These are phyloP conservation scores for Clarkia xantiana DNA, from an alignment of 345 rosid species.

Conservation along the genomic window DNA sequence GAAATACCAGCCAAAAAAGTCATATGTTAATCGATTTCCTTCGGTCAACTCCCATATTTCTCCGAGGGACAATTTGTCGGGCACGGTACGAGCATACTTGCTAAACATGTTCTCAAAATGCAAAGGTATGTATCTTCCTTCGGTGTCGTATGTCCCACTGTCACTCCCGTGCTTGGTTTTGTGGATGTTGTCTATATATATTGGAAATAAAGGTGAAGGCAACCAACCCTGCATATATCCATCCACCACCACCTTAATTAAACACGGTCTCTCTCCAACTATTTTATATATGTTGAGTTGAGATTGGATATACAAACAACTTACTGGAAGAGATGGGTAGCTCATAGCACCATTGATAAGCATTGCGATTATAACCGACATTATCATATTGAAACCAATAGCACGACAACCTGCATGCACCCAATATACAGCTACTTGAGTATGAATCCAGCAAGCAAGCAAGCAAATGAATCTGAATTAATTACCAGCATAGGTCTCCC, in stretches of 20 bases:
- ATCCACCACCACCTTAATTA: too few species aligned
- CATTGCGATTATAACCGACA: conserved; percentile 30
- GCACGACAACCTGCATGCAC: conserved; percentile 33
- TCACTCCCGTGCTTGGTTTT: conserved; percentile 69
- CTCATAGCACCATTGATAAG: conserved; percentile 35
- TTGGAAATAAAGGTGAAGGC: conserved; percentile 61
- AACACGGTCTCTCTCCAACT: too few species aligned
- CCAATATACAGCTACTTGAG: not conserved
- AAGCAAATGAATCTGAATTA: not conserved
- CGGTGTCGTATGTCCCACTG: conserved; percentile 46
- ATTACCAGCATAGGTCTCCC: conserved; percentile 85
- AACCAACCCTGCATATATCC: conserved; percentile 50
- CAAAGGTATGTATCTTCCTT: conserved; percentile 64
- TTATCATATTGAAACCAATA: conserved; percentile 52
- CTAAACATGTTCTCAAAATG: conserved; percentile 56
- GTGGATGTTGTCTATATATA: conserved; percentile 62
- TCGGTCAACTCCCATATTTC: conserved; percentile 81
- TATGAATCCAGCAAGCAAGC: not conserved
- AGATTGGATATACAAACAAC: not conserved
- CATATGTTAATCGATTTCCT: conserved; percentile 41
- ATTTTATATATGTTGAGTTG: not conserved
- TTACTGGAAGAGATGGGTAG: conserved; percentile 58
- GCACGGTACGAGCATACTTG: conserved; percentile 54
- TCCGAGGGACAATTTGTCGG: conserved; percentile 37
- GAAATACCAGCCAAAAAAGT: conserved; percentile 64